These are phyloP conservation scores for Ceratocystis harringtonii DNA, from an alignment of 2,329 filamentous ascomycete genomes.

Conservation along the genomic window DNA sequence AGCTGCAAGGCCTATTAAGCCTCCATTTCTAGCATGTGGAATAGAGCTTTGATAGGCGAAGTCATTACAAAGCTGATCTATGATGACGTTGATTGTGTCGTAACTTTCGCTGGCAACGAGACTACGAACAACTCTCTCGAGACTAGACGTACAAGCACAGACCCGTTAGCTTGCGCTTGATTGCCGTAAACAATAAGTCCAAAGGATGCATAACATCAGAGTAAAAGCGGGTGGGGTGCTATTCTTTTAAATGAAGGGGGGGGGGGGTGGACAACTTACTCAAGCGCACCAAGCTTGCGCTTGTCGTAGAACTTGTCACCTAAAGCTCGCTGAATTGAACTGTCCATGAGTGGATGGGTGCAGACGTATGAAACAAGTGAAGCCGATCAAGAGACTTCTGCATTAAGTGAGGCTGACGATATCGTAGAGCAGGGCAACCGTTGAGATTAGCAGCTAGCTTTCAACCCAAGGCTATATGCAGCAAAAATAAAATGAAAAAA, in stretches of 20 bases:
- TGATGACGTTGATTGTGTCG: slow-evolving; percentile 67
- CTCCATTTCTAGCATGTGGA: slow-evolving; percentile 89
- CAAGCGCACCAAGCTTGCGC: slow-evolving; percentile 86
- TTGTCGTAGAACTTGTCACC: slow-evolving; percentile 99
- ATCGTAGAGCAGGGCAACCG: background rate
- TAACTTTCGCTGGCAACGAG: slow-evolving; percentile 63
- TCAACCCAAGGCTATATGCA: background rate
- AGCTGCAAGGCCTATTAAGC: slow-evolving; percentile 85
- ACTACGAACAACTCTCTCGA: slow-evolving; percentile 82
- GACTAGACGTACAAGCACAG: slow-evolving; percentile 34
- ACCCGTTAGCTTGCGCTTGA: background rate
- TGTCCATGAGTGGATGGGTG: slow-evolving; percentile 51
- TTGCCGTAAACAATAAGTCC: too few species aligned
- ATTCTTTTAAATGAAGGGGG: background rate
- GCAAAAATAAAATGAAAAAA: background rate
- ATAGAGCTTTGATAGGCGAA: slow-evolving; percentile 96
- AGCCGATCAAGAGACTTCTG: background rate
- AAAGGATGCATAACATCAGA: too few species aligned
- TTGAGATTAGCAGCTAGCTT: background rate
- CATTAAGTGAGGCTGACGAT: background rate
- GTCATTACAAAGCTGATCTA: slow-evolving; percentile 92
- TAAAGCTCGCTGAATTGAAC: slow-evolving; percentile 72
- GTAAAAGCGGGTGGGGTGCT: too few species aligned
- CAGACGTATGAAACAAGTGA: background rate
- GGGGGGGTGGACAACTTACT: slow-evolving; percentile 45